Evolutionary conservation across 2,329 filamentous ascomycete genomes (phyloP).

Genomic region (Aspergillus niger): DNA sequence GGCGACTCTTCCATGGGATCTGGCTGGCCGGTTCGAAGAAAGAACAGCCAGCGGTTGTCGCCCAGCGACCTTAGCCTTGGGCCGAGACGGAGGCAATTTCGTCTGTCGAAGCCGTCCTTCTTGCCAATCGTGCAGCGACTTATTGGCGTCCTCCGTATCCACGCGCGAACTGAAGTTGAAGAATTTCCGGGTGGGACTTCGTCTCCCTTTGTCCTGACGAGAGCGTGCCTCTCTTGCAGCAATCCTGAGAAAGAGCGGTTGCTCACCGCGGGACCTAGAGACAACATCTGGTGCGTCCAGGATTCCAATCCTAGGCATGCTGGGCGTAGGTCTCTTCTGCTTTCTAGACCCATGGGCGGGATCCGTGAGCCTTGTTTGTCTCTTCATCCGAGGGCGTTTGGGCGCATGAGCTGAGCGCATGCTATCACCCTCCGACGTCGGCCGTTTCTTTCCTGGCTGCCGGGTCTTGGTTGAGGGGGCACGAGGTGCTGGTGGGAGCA

Average conservation of each 20-base stretch:
- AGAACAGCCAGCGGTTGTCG: conserved; percentile 27
- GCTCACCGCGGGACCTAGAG: conserved; percentile 28
- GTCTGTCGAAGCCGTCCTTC: conserved; percentile 45
- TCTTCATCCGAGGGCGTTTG: conserved; percentile 31
- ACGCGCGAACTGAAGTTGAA: conserved; percentile 53
- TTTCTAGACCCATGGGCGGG: conserved; percentile 26
- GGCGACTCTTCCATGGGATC: conserved; percentile 5
- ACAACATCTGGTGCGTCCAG: conserved; percentile 51
- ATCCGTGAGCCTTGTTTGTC: conserved; percentile 42
- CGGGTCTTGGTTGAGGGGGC: conserved; percentile 16
- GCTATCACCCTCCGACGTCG: conserved; percentile 4
- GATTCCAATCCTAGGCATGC: conserved; percentile 48
- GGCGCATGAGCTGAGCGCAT: conserved; percentile 10
- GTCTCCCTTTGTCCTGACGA: conserved; percentile 51
- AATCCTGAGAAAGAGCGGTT: conserved; percentile 58
- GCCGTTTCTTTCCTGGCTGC: conserved; percentile 26
- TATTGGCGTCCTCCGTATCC: conserved; percentile 59
- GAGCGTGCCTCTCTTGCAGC: conserved; percentile 56
- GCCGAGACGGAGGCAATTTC: conserved; percentile 16
- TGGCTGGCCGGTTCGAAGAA: conserved; percentile 19
- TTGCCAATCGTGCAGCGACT: conserved; percentile 54
- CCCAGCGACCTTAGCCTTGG: conserved; percentile 22
- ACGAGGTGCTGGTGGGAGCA: conserved; percentile 37
- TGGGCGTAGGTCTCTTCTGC: conserved; percentile 25
- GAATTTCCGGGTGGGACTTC: conserved; percentile 55